Evolutionary conservation across 192 early-diverging fungal genomes (phyloP), one percentile per base, ranked within the genome.

Genomic region (Linderina pennispora): DNA sequence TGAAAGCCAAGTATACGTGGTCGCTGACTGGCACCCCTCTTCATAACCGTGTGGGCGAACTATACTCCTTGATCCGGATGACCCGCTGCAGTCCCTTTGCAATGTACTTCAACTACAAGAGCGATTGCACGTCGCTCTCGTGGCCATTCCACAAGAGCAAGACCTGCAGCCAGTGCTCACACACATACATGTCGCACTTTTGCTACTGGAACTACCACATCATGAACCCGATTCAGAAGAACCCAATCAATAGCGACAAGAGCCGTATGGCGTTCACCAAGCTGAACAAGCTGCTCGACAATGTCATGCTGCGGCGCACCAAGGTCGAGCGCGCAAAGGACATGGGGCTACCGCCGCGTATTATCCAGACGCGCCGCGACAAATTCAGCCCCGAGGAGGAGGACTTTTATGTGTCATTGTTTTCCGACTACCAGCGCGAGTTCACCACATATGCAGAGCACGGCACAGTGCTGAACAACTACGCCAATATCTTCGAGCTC

Each of bases 181-280:
- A 80, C 50, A 65, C 58, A 36, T 77, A 80, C 15, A 85, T 80
- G 64, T 69, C 70, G 22, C 87, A 89, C 41, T 66, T 77, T 11
- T 84, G 80, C 42, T 89, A 81, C 87, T 97, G 93, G 93, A 97
- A 97, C 60, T 71, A 77, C 43, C 89, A 92, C 40, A 80, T 97
- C 9, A 62, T 93, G 9, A 91, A 90, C 50, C 91, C 93, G 5
- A 96, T 96, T 45, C 93, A 96, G 61, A 53, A 63, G 14, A 71
- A 80, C 65, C 10, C 36, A 8, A 22, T 64, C 3, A 26, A 22
- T 6, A 56, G 38, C 14, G 9, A 34, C n/a, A 50, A 44, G 33
- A 72, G 69, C 50, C 37, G 48, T 3, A 44, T 57, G 43, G 93
- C 87, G 8, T 89, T 94, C 50, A 41, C 69, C 11, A 94, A 93